phyloP scores from a whole-genome alignment of 2,329 filamentous ascomycete species.

The Aspergillus pseudoglaucus region DNA sequence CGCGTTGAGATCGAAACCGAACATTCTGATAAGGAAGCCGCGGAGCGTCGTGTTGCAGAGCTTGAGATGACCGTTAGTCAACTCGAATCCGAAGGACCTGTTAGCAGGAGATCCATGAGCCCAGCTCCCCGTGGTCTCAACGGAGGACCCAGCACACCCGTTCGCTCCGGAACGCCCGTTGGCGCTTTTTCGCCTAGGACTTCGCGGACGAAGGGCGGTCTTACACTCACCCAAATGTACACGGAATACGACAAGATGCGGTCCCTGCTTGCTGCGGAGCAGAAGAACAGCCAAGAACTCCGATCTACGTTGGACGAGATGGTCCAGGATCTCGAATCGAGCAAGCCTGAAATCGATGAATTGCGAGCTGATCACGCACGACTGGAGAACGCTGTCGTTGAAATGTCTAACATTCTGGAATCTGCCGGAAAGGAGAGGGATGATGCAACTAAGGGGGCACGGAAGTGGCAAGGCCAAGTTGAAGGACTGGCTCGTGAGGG shows the following conservation, averaged over 20 bases:
- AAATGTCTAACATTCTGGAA: slow-evolving; percentile 78
- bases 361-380: slow-evolving; percentile 73
- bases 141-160: slow-evolving; percentile 45
- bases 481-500: slow-evolving; percentile 58
- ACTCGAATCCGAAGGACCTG: slow-evolving; percentile 49
- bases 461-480: slow-evolving; percentile 71
- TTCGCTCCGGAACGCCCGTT: slow-evolving; percentile 44
- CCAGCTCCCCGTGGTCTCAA: slow-evolving; percentile 49
- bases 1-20: slow-evolving; percentile 51
- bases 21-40: slow-evolving; percentile 54
- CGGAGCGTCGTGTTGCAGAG: slow-evolving; percentile 58
- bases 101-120: slow-evolving; percentile 44
- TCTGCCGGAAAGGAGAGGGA: slow-evolving; percentile 77
- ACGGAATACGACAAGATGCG: slow-evolving; percentile 53
- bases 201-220: slow-evolving; percentile 47
- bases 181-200: slow-evolving; percentile 49
- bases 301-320: slow-evolving; percentile 76
- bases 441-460: slow-evolving; percentile 65
- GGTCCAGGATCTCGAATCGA: slow-evolving; percentile 75
- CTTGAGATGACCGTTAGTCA: slow-evolving; percentile 58
- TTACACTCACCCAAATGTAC: slow-evolving; percentile 59
- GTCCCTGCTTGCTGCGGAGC: slow-evolving; percentile 69
- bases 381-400: slow-evolving; percentile 70
- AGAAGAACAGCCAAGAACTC: slow-evolving; percentile 67
- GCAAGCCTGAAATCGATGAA: slow-evolving; percentile 82